Percentiles rank a stretch among this genome's conserved stretches.
Conservation (phyloP, 179 eudicot genomes). For the Corrigiola litoralis region DNA sequence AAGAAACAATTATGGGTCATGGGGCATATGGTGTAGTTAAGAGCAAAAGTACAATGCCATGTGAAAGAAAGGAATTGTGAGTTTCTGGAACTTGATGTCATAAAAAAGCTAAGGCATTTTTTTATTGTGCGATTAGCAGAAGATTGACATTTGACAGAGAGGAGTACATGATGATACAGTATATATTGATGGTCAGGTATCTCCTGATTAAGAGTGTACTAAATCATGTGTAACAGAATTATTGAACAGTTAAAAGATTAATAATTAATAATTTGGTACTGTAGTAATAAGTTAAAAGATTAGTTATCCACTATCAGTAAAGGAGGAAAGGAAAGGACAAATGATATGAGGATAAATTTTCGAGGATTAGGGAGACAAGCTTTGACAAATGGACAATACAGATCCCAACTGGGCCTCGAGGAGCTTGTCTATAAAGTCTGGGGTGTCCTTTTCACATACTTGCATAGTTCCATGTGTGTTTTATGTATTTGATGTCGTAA, state of each 20-base stretch:
- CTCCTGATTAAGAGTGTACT: no score
- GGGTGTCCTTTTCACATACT: constrained; percentile 9
- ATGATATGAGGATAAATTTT: neutral
- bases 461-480: neutral
- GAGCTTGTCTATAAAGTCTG: neutral
- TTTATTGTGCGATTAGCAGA: no score
- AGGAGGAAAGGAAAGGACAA: neutral
- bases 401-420: neutral
- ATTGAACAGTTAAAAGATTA: no score
- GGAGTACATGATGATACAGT: neutral
- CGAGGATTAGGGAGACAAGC: constrained; percentile 7
- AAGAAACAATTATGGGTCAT: neutral
- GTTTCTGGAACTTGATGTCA: constrained; percentile 13
- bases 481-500: neutral
- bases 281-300: neutral
- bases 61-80: constrained; percentile 2
- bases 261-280: neutral
- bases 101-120: no score
- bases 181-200: no score
- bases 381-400: constrained; percentile 3
- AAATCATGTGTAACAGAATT: no score
- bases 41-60: constrained; percentile 14
- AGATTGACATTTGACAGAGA: no score
- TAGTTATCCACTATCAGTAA: neutral
- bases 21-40: constrained; percentile 4